phyloP scores from a whole-genome alignment of 208 protist species.

The Acanthamoeba triangularis region DNA sequence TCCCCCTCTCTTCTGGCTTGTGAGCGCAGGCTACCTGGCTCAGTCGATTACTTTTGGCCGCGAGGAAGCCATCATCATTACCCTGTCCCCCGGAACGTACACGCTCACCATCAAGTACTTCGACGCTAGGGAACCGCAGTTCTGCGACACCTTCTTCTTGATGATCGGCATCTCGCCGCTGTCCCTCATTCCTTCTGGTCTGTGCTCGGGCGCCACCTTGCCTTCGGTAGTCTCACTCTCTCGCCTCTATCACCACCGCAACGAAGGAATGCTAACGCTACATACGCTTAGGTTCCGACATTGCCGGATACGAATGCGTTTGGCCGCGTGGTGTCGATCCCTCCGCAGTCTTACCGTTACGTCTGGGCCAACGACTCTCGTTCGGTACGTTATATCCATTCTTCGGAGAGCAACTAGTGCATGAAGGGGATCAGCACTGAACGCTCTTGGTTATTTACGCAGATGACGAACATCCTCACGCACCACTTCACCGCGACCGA shows the following conservation, averaged over 20 bases:
- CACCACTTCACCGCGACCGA: not conserved
- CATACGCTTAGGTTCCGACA: not conserved
- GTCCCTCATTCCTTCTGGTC: not conserved
- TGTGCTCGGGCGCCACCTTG: not conserved
- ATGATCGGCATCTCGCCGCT: conserved; percentile 52
- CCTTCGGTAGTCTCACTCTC: not conserved
- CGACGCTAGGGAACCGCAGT: conserved; percentile 12
- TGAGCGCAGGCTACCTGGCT: conserved; percentile 1
- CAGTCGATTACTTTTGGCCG: conserved; percentile 35
- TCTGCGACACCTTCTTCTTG: conserved; percentile 66
- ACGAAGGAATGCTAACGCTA: not conserved
- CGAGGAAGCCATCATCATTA: conserved; percentile 70
- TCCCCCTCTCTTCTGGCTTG: not conserved
- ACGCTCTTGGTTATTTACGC: not conserved
- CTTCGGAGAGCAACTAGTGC: no score
- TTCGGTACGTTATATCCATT: not conserved
- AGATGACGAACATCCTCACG: not conserved
- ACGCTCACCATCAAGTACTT: conserved; percentile 65
- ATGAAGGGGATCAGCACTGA: no score
- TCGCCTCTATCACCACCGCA: not conserved
- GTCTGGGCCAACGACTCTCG: not conserved
- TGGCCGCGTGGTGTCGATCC: not conserved
- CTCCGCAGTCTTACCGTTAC: not conserved
- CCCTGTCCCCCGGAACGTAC: conserved; percentile 17
- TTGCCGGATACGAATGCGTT: not conserved